A percentile compares a stretch with the other conserved stretches of the same genome.
Conservation (phyloP, 1,284 basidiomycete genomes). For the Apiotrichum sp. region DNA sequence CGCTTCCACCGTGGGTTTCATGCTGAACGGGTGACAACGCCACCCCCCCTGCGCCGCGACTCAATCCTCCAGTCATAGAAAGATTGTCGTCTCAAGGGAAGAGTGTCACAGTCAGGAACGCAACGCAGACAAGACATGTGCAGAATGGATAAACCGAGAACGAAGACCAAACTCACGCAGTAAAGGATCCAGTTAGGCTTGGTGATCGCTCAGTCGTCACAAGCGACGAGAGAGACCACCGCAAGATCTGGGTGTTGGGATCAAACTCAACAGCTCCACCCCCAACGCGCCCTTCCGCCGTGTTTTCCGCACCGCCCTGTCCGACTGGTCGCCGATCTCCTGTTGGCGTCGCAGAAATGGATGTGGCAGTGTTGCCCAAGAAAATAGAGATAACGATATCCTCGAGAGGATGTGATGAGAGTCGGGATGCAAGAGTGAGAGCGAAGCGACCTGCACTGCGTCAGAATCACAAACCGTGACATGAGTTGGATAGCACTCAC, state of each 20-base stretch:
- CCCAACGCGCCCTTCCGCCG: conserved; percentile 49
- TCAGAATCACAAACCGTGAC: background rate
- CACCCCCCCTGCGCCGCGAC: no score
- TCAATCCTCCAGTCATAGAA: no score
- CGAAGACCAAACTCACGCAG: conserved; percentile 47
- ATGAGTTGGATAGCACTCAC: conserved; percentile 44
- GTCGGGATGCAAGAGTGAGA: conserved; percentile 62
- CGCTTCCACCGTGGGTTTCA: no score
- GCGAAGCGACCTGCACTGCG: conserved; percentile 64
- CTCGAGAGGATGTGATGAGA: conserved; percentile 62
- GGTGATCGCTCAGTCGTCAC: conserved; percentile 61
- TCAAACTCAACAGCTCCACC: conserved; percentile 71
- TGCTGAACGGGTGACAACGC: no score
- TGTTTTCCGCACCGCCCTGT: conserved; percentile 20
- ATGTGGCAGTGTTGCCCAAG: conserved; percentile 64
- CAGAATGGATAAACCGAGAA: no score
- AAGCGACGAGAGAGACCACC: conserved; percentile 69
- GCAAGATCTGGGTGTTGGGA: conserved; percentile 58
- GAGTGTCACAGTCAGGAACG: no score
- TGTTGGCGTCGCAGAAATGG: conserved; percentile 43
- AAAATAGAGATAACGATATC: conserved; percentile 63
- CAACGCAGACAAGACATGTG: no score
- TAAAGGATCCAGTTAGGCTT: conserved; percentile 70
- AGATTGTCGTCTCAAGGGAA: no score
- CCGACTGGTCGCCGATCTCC: conserved; percentile 36